Conservation (phyloP, 2,329 filamentous ascomycete species). For the Aspergillus sp. region DNA sequence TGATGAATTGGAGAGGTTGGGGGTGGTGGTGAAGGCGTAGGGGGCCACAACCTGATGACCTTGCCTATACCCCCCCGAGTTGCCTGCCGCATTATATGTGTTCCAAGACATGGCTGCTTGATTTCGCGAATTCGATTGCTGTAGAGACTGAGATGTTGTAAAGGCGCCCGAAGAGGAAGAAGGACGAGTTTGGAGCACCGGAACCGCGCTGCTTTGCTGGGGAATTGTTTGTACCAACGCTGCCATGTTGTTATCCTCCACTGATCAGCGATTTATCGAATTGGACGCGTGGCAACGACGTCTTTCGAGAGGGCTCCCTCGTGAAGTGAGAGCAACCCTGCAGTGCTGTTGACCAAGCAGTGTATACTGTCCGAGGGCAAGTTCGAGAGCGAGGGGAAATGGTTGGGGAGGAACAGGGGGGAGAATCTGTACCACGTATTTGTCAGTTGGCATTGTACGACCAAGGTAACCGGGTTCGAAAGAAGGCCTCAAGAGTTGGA, state of each 20-base stretch:
- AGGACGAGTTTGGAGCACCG: slow-evolving; percentile 76
- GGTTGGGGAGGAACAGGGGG: slow-evolving; percentile 25
- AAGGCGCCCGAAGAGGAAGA: slow-evolving; percentile 67
- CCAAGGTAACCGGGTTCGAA: slow-evolving; percentile 19
- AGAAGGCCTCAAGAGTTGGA: slow-evolving; percentile 17
- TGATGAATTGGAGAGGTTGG: slow-evolving; percentile 60
- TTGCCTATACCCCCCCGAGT: slow-evolving; percentile 51
- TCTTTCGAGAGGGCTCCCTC: slow-evolving; percentile 17
- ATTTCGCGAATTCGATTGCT: slow-evolving; percentile 46
- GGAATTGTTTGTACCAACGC: slow-evolving; percentile 81
- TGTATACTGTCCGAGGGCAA: slow-evolving; percentile 25
- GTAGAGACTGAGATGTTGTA: slow-evolving; percentile 36
- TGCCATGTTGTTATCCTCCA: slow-evolving; percentile 67
- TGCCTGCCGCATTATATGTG: slow-evolving; percentile 46
- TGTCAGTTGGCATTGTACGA: slow-evolving; percentile 33
- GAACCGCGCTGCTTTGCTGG: slow-evolving; percentile 73
- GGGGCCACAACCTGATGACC: slow-evolving; percentile 70
- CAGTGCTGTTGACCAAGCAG: slow-evolving; percentile 8
- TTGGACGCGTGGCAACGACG: slow-evolving; percentile 29
- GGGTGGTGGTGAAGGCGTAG: slow-evolving; percentile 76
- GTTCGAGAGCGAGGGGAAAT: slow-evolving; percentile 26
- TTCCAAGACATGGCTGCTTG: slow-evolving; percentile 47
- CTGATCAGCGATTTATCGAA: slow-evolving; percentile 22
- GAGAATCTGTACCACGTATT: slow-evolving; percentile 28
- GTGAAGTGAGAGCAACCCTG: slow-evolving; percentile 15